Evolutionary conservation across 805 yeast genomes (phyloP).

Genomic region (Blastobotrys americana): DNA sequence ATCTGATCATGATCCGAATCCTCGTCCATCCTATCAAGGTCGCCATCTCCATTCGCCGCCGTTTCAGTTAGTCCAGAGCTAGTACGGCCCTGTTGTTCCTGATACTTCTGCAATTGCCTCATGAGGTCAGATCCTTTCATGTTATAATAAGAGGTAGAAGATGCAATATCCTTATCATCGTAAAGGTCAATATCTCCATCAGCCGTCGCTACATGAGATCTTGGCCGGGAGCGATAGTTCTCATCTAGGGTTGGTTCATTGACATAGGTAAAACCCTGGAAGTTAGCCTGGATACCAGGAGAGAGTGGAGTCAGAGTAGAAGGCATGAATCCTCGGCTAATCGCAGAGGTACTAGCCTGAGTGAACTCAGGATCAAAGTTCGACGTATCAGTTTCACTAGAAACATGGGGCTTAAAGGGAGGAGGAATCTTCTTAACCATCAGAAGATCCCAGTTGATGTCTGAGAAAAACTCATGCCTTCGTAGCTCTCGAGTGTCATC

Average conservation of each 20-base stretch:
- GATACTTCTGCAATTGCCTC: slow-evolving; percentile 22
- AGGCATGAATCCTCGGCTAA: slow-evolving; percentile 44
- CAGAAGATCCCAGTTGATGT: slow-evolving; percentile 82
- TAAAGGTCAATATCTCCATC: slow-evolving; percentile 32
- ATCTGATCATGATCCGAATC: slow-evolving; percentile 42
- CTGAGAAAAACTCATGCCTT: slow-evolving; percentile 86
- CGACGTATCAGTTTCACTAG: slow-evolving; percentile 88
- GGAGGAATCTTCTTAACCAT: slow-evolving; percentile 82
- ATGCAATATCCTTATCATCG: slow-evolving; percentile 31
- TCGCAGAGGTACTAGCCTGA: slow-evolving; percentile 75
- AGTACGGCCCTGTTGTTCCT: slow-evolving; percentile 11
- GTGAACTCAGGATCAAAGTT: slow-evolving; percentile 98
- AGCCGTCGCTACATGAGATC: slow-evolving; percentile 5
- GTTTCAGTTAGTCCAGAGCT: too few relatives aligned
- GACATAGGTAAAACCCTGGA: slow-evolving; percentile 94
- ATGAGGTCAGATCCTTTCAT: slow-evolving; percentile 25
- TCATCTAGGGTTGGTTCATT: slow-evolving; percentile 92
- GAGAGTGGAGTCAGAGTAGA: slow-evolving; percentile 68
- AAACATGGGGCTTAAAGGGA: slow-evolving; percentile 90
- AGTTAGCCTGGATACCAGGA: slow-evolving; percentile 93
- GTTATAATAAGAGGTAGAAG: slow-evolving; percentile 28
- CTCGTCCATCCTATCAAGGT: slow-evolving; percentile 19
- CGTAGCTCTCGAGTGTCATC: slow-evolving; percentile 89
- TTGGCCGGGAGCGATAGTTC: slow-evolving; percentile 39
- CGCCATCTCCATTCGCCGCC: slow-evolving; percentile 25